These are phyloP conservation scores for Capronia epimyces DNA, from an alignment of 2,329 filamentous ascomycete species.

Conservation along the genomic window DNA sequence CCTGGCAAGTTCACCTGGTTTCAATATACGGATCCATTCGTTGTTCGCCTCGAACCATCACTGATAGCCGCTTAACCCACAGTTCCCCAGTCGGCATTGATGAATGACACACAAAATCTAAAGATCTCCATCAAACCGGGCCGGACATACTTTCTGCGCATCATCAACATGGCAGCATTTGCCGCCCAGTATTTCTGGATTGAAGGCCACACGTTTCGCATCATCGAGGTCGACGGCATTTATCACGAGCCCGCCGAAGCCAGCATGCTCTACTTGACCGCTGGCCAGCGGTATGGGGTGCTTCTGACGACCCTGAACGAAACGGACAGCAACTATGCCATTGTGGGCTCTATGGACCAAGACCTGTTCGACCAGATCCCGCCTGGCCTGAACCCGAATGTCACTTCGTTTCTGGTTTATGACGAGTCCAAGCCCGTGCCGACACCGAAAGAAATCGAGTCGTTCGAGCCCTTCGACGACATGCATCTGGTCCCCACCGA, in stretches of 20 bases:
- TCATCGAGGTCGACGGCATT: constrained; percentile 69
- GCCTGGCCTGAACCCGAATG: constrained; percentile 57
- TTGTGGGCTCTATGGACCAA: constrained; percentile 66
- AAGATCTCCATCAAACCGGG: constrained; percentile 57
- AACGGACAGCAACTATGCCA: constrained; percentile 59
- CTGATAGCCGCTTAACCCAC: too few relatives aligned
- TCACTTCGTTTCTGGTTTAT: constrained; percentile 53
- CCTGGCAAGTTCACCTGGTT: constrained; percentile 36
- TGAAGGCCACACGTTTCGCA: constrained; percentile 54
- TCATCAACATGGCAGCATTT: constrained; percentile 70
- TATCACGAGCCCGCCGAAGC: constrained; percentile 59
- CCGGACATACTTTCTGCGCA: constrained; percentile 66
- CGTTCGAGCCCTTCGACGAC: constrained; percentile 68
- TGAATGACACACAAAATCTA: constrained; percentile 64
- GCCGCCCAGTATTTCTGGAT: constrained; percentile 47
- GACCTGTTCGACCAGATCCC: constrained; percentile 66
- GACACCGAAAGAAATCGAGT: constrained; percentile 51
- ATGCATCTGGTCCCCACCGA: constrained; percentile 63
- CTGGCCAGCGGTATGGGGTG: constrained; percentile 58
- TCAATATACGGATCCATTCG: too few relatives aligned
- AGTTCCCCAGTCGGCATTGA: constrained; percentile 61
- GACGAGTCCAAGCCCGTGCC: constrained; percentile 45
- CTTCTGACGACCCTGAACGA: constrained; percentile 58
- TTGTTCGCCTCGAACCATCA: too few relatives aligned
- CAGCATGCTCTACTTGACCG: constrained; percentile 59